Evolutionary conservation across 1,284 basidiomycete genomes (phyloP).

Genomic region (Pseudozyma pruni): DNA sequence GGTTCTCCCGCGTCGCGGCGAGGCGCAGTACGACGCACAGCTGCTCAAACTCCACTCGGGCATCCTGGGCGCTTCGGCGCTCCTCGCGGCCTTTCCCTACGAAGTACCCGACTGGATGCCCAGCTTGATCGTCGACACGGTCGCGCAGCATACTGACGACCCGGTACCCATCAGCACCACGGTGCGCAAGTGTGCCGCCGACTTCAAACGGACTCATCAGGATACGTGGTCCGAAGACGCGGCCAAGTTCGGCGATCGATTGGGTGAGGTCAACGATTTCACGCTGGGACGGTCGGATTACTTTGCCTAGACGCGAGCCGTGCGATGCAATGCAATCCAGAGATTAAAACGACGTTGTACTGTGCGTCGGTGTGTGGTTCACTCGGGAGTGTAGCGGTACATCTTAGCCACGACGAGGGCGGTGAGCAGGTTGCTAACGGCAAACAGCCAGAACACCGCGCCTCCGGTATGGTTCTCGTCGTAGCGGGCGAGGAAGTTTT

Average conservation of each 20-base stretch:
- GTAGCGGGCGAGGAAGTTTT: slow-evolving; percentile 74
- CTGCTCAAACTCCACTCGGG: slow-evolving; percentile 85
- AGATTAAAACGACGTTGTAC: too few relatives aligned
- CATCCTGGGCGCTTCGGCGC: slow-evolving; percentile 83
- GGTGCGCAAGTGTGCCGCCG: slow-evolving; percentile 86
- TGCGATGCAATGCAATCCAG: not conserved
- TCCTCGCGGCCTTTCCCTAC: slow-evolving; percentile 84
- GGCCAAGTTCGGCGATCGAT: slow-evolving; percentile 79
- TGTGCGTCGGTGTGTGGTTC: not conserved
- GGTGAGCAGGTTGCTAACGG: slow-evolving; percentile 42
- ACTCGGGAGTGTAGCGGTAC: slow-evolving; percentile 41
- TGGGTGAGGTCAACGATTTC: slow-evolving; percentile 63
- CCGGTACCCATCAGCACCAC: slow-evolving; percentile 91
- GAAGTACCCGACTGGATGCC: slow-evolving; percentile 87
- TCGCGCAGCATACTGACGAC: slow-evolving; percentile 84
- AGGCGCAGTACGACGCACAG: slow-evolving; percentile 78
- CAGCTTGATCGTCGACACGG: slow-evolving; percentile 73
- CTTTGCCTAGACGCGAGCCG: slow-evolving; percentile 49
- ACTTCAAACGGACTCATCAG: slow-evolving; percentile 77
- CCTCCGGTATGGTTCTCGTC: slow-evolving; percentile 55
- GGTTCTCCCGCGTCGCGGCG: slow-evolving; percentile 70
- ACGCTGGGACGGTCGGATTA: slow-evolving; percentile 64
- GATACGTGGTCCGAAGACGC: slow-evolving; percentile 94
- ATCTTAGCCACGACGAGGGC: slow-evolving; percentile 39
- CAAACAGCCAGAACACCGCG: slow-evolving; percentile 57